Percentiles rank a stretch among this genome's conserved stretches.
Evolutionary conservation across 2,329 filamentous ascomycete species (phyloP).

Genomic region (Aulographum hederae): DNA sequence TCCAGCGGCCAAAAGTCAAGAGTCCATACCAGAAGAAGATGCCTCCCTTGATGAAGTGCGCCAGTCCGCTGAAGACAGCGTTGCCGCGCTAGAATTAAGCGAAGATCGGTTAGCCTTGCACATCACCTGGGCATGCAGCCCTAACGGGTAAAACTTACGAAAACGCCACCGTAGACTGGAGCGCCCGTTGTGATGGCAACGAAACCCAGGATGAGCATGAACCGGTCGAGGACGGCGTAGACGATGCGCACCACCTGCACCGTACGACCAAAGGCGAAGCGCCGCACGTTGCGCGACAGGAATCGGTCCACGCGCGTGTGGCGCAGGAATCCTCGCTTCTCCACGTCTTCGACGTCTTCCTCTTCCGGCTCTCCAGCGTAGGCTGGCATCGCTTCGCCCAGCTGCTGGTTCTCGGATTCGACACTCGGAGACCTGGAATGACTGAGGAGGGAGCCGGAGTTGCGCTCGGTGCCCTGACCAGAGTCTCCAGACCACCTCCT

Average conservation of each 20-base stretch:
- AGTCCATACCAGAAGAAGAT: conserved; percentile 91
- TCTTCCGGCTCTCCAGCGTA: conserved; percentile 21
- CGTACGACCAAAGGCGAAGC: conserved; percentile 32
- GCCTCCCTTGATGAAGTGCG: conserved; percentile 86
- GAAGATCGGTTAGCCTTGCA: too few species aligned
- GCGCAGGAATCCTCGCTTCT: conserved; percentile 27
- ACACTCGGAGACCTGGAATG: conserved; percentile 43
- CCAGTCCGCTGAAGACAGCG: conserved; percentile 64
- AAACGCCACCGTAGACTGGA: conserved; percentile 5
- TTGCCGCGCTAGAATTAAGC: conserved; percentile 44
- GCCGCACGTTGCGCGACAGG: conserved; percentile 34
- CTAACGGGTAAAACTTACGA: conserved; percentile 4
- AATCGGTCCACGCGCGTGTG: conserved; percentile 29
- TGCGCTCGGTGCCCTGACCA: conserved; percentile 50
- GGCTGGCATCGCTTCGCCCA: neutral
- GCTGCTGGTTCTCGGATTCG: conserved; percentile 18
- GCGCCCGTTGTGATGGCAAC: conserved; percentile 3
- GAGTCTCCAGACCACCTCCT: conserved; percentile 24
- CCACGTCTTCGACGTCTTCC: conserved; percentile 26
- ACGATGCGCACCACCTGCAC: conserved; percentile 39
- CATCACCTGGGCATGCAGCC: too few species aligned
- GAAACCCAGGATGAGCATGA: conserved; percentile 47
- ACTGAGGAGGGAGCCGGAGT: conserved; percentile 42
- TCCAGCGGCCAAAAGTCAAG: conserved; percentile 73
- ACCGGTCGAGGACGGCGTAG: conserved; percentile 55